These are phyloP conservation scores for Candida takata DNA, from an alignment of 805 yeast genomes.

Conservation along the genomic window DNA sequence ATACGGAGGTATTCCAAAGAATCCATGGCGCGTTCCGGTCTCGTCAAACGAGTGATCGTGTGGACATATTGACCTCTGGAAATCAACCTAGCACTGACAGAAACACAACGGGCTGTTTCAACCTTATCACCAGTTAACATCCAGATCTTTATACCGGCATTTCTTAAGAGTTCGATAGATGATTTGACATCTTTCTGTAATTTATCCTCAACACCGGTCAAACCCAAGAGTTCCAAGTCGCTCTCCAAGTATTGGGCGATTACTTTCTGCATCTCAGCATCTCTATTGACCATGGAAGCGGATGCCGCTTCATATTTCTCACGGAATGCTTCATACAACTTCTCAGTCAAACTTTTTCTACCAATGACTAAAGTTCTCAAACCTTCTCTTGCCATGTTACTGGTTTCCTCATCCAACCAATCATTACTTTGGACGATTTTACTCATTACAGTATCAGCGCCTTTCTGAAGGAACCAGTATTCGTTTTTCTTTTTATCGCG, in stretches of 20 bases:
- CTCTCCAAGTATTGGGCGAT: slow-evolving; percentile 67
- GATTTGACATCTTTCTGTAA: slow-evolving; percentile 87
- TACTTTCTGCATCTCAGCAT: slow-evolving; percentile 60
- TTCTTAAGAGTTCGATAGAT: slow-evolving; percentile 83
- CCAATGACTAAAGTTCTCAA: slow-evolving; percentile 91
- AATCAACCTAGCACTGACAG: slow-evolving; percentile 90
- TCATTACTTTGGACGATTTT: slow-evolving; percentile 78
- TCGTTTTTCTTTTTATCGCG: slow-evolving; percentile 58
- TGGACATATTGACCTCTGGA: slow-evolving; percentile 93
- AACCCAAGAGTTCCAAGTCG: slow-evolving; percentile 78
- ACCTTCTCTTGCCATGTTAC: slow-evolving; percentile 98
- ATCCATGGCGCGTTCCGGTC: slow-evolving; percentile 58
- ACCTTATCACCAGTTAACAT: slow-evolving; percentile 99
- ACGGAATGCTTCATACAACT: slow-evolving; percentile 55
- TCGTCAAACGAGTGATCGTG: slow-evolving; percentile 59
- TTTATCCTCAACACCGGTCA: slow-evolving; percentile 97
- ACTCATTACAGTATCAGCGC: slow-evolving; percentile 94
- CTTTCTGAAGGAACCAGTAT: slow-evolving; percentile 82
- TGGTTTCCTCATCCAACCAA: slow-evolving; percentile 97
- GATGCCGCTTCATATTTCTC: slow-evolving; percentile 66
- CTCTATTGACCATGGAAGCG: slow-evolving; percentile 74
- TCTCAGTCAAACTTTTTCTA: slow-evolving; percentile 57
- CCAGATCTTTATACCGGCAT: slow-evolving; percentile 98
- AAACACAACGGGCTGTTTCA: slow-evolving; percentile 96
- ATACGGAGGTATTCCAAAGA: slow-evolving; percentile 66